Percentiles rank a stretch among this genome's conserved stretches.
Evolutionary conservation across 257 asterid species (phyloP).

Genomic region (Plantago elongata): DNA sequence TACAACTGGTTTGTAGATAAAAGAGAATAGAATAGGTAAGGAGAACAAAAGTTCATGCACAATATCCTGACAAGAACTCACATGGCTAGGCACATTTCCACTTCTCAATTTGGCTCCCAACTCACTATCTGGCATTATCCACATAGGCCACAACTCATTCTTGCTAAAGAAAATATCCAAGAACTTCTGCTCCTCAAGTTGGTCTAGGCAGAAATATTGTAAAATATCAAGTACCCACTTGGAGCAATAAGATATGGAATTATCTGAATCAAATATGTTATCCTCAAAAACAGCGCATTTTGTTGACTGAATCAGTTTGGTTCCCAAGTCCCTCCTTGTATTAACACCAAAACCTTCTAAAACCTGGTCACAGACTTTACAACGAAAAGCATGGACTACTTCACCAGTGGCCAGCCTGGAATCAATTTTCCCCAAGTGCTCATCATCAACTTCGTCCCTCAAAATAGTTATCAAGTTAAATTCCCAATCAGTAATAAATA

Average conservation of each 20-base stretch:
- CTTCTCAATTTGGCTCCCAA: constrained; percentile 36
- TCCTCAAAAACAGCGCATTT: constrained; percentile 45
- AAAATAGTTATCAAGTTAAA: constrained; percentile 44
- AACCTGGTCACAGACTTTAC: constrained; percentile 42
- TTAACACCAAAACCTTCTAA: constrained; percentile 34
- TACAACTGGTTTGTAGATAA: background rate
- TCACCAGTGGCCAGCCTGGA: constrained; percentile 58
- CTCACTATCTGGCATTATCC: constrained; percentile 49
- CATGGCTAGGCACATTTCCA: constrained; percentile 40
- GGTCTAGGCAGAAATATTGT: constrained; percentile 54
- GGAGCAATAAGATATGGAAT: constrained; percentile 64
- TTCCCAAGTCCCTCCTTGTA: constrained; percentile 41
- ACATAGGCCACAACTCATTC: constrained; percentile 68
- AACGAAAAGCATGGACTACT: constrained; percentile 45
- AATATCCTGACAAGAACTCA: constrained; percentile 36
- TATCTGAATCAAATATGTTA: constrained; percentile 37
- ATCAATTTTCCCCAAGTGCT: constrained; percentile 31
- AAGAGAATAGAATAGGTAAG: background rate
- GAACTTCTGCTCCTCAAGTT: constrained; percentile 72
- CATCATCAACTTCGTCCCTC: constrained; percentile 42
- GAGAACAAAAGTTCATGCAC: constrained; percentile 4
- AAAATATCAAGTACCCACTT: constrained; percentile 60
- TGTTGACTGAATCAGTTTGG: constrained; percentile 50
- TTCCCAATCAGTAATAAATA: constrained; percentile 80
- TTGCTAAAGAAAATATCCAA: constrained; percentile 57